Percentiles rank a stretch among this genome's conserved stretches.
These are phyloP conservation scores for Moesziomyces parantarcticus DNA, from an alignment of 1,284 basidiomycete genomes.

Conservation along the genomic window DNA sequence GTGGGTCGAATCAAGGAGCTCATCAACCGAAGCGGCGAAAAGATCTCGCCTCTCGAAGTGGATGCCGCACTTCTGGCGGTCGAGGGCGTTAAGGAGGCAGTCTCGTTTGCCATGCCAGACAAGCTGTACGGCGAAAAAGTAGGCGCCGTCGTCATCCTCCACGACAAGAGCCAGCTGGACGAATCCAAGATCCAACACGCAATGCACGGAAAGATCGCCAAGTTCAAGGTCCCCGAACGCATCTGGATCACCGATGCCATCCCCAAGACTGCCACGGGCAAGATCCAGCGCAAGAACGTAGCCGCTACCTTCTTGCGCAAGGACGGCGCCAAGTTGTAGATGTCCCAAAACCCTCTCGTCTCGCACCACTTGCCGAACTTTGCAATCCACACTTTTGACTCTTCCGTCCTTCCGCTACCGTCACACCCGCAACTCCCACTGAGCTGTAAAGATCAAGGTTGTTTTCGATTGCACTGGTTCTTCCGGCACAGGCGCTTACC, in stretches of 20 bases:
- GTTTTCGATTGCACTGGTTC: too few relatives aligned
- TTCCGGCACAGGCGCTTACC: constrained; percentile 25
- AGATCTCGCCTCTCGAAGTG: constrained; percentile 77
- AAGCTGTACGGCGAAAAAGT: constrained; percentile 67
- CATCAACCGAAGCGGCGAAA: constrained; percentile 73
- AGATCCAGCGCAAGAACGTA: constrained; percentile 64
- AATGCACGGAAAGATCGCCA: constrained; percentile 60
- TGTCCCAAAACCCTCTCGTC: too few relatives aligned
- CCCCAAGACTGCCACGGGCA: constrained; percentile 68
- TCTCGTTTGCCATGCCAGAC: constrained; percentile 69
- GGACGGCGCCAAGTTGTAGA: constrained; percentile 46
- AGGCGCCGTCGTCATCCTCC: constrained; percentile 67
- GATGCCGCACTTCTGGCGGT: constrained; percentile 71
- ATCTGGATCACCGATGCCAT: constrained; percentile 68
- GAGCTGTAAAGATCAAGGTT: too few relatives aligned
- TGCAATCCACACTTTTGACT: too few relatives aligned
- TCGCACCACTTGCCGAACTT: too few relatives aligned
- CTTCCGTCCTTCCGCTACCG: too few relatives aligned
- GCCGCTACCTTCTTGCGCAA: constrained; percentile 56
- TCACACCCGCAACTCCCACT: too few relatives aligned
- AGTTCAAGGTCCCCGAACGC: constrained; percentile 69
- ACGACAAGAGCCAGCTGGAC: constrained; percentile 40
- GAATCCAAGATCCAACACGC: constrained; percentile 58
- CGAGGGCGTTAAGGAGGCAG: constrained; percentile 72
- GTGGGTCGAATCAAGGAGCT: constrained; percentile 67